Base-by-base conservation (phyloP, 169 alveolate species). In the Cryptosporidium bovis region DNA sequence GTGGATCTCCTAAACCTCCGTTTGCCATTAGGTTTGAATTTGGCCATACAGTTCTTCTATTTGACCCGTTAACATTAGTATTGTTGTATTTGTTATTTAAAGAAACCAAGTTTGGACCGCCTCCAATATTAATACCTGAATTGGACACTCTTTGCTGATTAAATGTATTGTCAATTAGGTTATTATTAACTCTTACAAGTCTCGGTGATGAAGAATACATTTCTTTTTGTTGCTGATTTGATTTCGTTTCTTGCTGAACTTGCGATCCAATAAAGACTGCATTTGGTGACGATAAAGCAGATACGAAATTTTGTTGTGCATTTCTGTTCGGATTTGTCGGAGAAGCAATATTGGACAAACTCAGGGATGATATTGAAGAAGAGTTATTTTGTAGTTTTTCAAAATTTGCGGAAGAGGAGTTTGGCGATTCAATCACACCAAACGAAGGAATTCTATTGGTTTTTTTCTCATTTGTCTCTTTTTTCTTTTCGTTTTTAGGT, bases 31-130 rank as follows among this genome's bases (percentile, higher is more conserved):
- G 29, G 51, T 69, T 69, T 31, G 67, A 58, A 44, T 62, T 77
- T 60, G 87, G 87, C 69, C 77, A 60, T 36, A 77, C 77, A 18
- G 71, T 62, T 62, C 87, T 77, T 18, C 60, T 48, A 40, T 58
- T 34, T 24, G 34, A n/a, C 7, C 68, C 68, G 7, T 69, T 64
- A 53, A 69, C 33, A 53, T 69, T 69, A 1, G 66, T 69, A 31
- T 69, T 69, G 27, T 66, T 66, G 46, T 69, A 69, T 7, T 51
- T 51, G 10, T 5, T 24, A 2, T 48, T 2, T 55, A 12, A 6
- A 18, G 77, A 56, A 15, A 71, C 58, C 7, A n/a, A 27, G 29
- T 18, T 56, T 18, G 87, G 27, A 34, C 77, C 27, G 8, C 16
- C 33, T 2, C 71, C 46, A 15, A 34, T 56, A 58, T 18, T 66